These are phyloP conservation scores for Deuterostichococcus epilithicus DNA, from an alignment of 139 green algal genomes.

Conservation along the genomic window DNA sequence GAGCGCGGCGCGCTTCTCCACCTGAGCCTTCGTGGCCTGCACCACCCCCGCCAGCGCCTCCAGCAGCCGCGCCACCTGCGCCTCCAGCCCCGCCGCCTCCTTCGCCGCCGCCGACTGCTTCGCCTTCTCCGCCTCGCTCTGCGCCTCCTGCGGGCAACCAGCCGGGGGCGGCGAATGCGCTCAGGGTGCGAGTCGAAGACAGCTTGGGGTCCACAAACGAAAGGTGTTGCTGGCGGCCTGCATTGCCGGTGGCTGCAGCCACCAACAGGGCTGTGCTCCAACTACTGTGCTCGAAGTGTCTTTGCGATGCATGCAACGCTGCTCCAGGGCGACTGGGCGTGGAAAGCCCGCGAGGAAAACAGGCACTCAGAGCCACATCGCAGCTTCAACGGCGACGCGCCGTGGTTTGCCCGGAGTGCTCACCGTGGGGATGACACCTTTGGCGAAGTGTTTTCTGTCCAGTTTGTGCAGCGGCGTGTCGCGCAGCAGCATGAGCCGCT, in stretches of 20 bases:
- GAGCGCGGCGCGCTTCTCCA: constrained; percentile 91
- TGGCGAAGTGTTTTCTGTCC: constrained; percentile 74
- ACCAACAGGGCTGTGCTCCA: too few relatives aligned
- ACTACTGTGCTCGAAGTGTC: neutral
- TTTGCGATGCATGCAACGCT: too few relatives aligned
- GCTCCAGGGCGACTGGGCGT: too few relatives aligned
- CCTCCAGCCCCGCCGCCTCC: constrained; percentile 35
- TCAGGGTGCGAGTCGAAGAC: too few relatives aligned
- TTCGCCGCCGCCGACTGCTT: constrained; percentile 12
- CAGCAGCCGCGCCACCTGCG: constrained; percentile 27
- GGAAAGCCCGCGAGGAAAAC: too few relatives aligned
- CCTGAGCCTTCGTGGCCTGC: constrained; percentile 69
- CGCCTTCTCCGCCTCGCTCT: neutral
- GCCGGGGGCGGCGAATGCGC: too few relatives aligned
- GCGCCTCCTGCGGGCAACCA: constrained; percentile 1
- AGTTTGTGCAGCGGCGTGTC: constrained; percentile 55
- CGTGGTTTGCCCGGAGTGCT: neutral
- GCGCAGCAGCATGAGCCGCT: constrained; percentile 77
- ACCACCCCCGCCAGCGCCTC: constrained; percentile 60
- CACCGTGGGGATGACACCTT: constrained; percentile 44
- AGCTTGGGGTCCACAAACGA: too few relatives aligned
- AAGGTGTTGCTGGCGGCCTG: too few relatives aligned
- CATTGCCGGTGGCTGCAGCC: too few relatives aligned
- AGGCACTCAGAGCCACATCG: too few relatives aligned
- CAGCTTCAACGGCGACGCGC: neutral